Conservation (phyloP, 352 stramenopile genomes). For the Globisporangium lucens region DNA sequence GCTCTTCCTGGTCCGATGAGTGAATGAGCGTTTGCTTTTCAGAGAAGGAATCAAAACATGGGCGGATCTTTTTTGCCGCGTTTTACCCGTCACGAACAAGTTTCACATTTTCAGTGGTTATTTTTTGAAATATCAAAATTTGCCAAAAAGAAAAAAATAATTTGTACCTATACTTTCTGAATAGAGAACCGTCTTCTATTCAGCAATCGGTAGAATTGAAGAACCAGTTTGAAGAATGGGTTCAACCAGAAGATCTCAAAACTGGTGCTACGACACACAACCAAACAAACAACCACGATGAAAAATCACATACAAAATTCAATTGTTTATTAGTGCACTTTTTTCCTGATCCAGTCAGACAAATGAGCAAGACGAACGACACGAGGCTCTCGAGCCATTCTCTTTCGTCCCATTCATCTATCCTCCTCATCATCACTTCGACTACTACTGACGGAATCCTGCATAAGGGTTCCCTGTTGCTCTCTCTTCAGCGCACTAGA, state of each 20-base stretch:
- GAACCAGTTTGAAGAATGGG: not conserved
- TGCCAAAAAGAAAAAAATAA: not conserved
- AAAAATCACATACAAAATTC: not conserved
- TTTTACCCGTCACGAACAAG: not conserved
- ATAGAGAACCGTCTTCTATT: not conserved
- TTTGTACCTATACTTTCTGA: not conserved
- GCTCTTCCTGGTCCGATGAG: not conserved
- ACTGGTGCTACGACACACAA: not conserved
- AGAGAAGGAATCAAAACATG: not conserved
- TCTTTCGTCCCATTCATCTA: slow-evolving; percentile 8
- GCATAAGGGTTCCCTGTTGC: not conserved
- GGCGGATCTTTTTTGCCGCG: not conserved
- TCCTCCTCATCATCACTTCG: slow-evolving; percentile 1
- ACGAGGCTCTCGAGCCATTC: not conserved
- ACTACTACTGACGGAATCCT: slow-evolving; percentile 1
- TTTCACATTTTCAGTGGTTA: not conserved
- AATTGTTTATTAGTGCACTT: not conserved
- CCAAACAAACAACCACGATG: not conserved
- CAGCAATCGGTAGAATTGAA: not conserved
- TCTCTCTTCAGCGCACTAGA: not conserved
- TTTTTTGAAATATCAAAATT: not conserved
- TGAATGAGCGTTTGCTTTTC: slow-evolving; percentile 1
- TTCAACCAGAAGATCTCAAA: not conserved
- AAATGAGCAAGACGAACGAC: slow-evolving; percentile 3
- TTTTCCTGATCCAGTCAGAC: not conserved